Base-by-base conservation (phyloP, 352 stramenopile genomes). In the Globisporangium carolinianum region DNA sequence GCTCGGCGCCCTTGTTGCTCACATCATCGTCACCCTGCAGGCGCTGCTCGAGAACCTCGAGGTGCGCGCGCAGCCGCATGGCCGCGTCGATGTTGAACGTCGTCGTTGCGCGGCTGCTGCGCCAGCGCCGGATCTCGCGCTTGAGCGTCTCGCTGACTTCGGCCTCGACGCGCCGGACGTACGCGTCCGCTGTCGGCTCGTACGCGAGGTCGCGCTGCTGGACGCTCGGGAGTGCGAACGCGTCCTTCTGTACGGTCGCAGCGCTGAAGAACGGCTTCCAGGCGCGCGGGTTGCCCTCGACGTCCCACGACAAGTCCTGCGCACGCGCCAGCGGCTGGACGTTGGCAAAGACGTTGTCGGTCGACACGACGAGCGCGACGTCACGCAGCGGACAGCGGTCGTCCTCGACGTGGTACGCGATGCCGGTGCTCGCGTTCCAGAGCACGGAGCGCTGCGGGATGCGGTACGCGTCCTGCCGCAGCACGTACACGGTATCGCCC, bases 311-410 rank as follows among this genome's bases (percentile, higher is more conserved):
- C 46, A 97, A 61, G 6, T 91, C 63, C 38, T 68, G 73, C 18
- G 80, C 69, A 4, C 55, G 71, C 14, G 66, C 66, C 0, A 75
- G 48, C 24, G 68, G 67, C 47, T 97, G 80, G 4, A 96, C 55
- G 58, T 98, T 98, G 35, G 85, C 91, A 53, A 86, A 98, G 6
- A 97, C 66, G 55, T 98, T 98, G 50, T 90, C 73, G 47, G 64
- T 79, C n/a, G 79, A 95, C 0, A 95, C 76, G n/a, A 97, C 74
- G 48, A 94, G 78, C 18, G 75, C 85, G 6, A 98, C 75, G 50
- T 96, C 79, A 6, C 82, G 65, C 51, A 98, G 68, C 17, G 93
- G 90, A 47, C 83, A 96, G n/a, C 79, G 72, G 7, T 83, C 71
- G 60, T 97, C 91, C 36, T 69, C 65, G 53, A 83, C 69, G 55